Conservation (phyloP, 306 rosid species). For the Malus asiatica region DNA sequence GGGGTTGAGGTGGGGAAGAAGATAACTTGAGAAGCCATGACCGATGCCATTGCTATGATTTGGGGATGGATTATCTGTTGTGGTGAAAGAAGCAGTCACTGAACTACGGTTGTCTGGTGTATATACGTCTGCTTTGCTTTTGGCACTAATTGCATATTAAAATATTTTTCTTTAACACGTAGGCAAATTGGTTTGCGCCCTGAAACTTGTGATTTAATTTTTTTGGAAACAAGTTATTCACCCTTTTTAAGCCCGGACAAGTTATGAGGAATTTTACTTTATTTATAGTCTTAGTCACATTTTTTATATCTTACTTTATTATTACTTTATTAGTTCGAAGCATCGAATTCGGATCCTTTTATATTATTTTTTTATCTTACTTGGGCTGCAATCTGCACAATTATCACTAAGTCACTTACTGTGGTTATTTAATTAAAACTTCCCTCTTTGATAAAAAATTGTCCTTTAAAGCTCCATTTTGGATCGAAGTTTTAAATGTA, state of each 20-base stretch:
- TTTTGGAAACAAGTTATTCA: too few species aligned
- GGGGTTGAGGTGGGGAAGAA: background rate
- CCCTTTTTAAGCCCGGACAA: accelerated
- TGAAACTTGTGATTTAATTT: too few species aligned
- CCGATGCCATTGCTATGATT: background rate
- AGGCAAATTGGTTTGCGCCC: too few species aligned
- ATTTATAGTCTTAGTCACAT: too few species aligned
- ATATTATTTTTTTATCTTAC: too few species aligned
- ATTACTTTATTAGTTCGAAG: too few species aligned
- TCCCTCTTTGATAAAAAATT: too few species aligned
- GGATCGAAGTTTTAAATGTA: too few species aligned
- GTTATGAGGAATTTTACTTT: accelerated
- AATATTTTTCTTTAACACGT: too few species aligned
- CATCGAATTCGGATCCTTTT: accelerated
- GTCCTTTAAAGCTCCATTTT: too few species aligned
- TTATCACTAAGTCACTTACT: accelerated
- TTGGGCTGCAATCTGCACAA: accelerated
- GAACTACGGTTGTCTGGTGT: background rate
- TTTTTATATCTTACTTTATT: too few species aligned
- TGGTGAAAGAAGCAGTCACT: background rate
- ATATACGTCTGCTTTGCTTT: background rate
- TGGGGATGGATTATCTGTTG: background rate
- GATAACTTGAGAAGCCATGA: constrained; percentile 7
- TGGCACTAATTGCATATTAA: background rate
- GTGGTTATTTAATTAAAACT: too few species aligned